phyloP scores from a whole-genome alignment of 306 rosid genomes.

The Fragaria nilgerrensis region DNA sequence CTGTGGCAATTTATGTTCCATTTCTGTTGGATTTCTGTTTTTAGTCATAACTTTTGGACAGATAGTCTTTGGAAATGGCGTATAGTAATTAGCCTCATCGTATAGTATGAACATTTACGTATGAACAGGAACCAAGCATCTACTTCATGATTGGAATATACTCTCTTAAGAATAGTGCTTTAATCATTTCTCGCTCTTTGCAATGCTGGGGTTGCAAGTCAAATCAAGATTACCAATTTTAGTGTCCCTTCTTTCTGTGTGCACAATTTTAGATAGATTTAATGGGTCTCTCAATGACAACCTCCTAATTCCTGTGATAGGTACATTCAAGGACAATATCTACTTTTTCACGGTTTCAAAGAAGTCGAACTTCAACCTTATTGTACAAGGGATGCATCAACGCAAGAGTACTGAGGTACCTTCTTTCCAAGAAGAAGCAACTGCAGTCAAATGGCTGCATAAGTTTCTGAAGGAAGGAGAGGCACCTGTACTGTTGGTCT shows the following conservation, averaged over 20 bases:
- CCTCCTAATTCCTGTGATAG: constrained; percentile 19
- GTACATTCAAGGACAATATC: constrained; percentile 44
- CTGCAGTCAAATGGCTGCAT: constrained; percentile 28
- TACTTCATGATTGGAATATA: not conserved
- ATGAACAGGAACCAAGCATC: not conserved
- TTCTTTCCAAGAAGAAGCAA: constrained; percentile 34
- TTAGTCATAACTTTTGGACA: not conserved
- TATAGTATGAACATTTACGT: not conserved
- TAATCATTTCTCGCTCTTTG: not conserved
- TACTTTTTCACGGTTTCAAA: constrained; percentile 41
- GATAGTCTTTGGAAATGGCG: not conserved
- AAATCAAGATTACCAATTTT: not conserved
- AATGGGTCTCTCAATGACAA: not conserved
- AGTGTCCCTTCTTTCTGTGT: not conserved
- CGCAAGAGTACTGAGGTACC: constrained; percentile 18
- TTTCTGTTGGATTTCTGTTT: not conserved
- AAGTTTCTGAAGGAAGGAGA: constrained; percentile 27
- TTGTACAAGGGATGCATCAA: constrained; percentile 35
- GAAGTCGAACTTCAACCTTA: constrained; percentile 32
- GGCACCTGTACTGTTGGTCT: constrained; percentile 40
- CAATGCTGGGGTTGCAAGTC: constrained; percentile 1
- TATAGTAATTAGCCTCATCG: not conserved
- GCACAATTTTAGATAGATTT: not conserved
- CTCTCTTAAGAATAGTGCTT: not conserved
- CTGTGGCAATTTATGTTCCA: not conserved